Percentiles rank a stretch among this genome's conserved stretches.
phyloP scores from a whole-genome alignment of 2,329 filamentous ascomycete genomes.

The Aspergillus sojae region DNA sequence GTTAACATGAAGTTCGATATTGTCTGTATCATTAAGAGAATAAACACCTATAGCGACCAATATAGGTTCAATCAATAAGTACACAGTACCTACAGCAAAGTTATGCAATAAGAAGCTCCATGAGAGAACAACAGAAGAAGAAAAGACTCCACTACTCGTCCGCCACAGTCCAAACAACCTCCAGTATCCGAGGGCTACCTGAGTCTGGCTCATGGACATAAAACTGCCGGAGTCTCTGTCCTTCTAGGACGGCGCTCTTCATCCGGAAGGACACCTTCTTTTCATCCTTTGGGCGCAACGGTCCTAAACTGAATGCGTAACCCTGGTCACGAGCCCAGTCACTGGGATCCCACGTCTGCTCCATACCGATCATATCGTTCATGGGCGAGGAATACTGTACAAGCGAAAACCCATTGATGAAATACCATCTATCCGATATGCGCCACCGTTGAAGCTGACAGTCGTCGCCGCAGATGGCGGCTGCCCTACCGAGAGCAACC shows the following conservation, averaged over 20 bases:
- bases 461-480: slow-evolving; percentile 18
- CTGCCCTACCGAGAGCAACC: slow-evolving; percentile 15
- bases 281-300: slow-evolving; percentile 3
- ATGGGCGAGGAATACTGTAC: slow-evolving; percentile 47
- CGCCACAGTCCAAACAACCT: slow-evolving; percentile 2
- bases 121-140: neutral
- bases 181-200: neutral
- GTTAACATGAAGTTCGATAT: too few relatives aligned
- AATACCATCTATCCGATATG: slow-evolving; percentile 21
- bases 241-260: neutral
- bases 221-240: neutral
- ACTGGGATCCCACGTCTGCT: slow-evolving; percentile 54
- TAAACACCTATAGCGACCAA: neutral
- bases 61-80: neutral
- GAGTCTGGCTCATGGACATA: slow-evolving; percentile 2
- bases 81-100: neutral
- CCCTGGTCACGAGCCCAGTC: slow-evolving; percentile 36
- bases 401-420: slow-evolving; percentile 60
- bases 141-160: neutral
- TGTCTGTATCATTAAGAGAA: neutral
- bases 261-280: neutral
- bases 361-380: slow-evolving; percentile 47
- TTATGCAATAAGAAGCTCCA: neutral
- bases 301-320: slow-evolving; percentile 54
- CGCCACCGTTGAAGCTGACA: slow-evolving; percentile 18